Conservation (phyloP, 371 early-diverging fungal genomes). For the Mucor indicus region DNA sequence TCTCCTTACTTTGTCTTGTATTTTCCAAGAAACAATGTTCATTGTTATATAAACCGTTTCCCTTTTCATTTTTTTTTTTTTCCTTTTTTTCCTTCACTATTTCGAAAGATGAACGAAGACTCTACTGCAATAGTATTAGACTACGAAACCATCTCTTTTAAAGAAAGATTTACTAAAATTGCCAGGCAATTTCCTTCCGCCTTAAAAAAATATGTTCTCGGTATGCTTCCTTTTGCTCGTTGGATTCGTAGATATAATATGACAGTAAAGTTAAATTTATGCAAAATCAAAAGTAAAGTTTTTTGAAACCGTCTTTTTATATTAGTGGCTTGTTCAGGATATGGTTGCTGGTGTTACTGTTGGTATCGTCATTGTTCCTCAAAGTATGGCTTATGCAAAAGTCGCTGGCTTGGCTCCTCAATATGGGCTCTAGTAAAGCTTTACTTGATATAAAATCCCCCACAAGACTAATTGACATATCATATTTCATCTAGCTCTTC, state of each 20-base stretch:
- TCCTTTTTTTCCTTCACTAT: too few relatives aligned
- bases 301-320: background rate
- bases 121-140: too few relatives aligned
- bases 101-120: too few relatives aligned
- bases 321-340: slow-evolving; percentile 83
- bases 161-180: too few relatives aligned
- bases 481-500: slow-evolving; percentile 39
- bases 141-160: too few relatives aligned
- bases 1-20: too few relatives aligned
- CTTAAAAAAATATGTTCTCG: slow-evolving; percentile 24
- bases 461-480: too few relatives aligned
- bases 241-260: slow-evolving; percentile 79
- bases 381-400: slow-evolving; percentile 84
- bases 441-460: background rate
- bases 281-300: background rate
- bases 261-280: slow-evolving; percentile 53
- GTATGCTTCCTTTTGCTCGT: slow-evolving; percentile 60
- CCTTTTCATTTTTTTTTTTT: too few relatives aligned
- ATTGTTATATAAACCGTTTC: too few relatives aligned
- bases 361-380: slow-evolving; percentile 86
- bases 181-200: too few relatives aligned
- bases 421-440: slow-evolving; percentile 82
- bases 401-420: slow-evolving; percentile 78
- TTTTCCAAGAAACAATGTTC: too few relatives aligned
- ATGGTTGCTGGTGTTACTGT: slow-evolving; percentile 86